These are phyloP conservation scores for Amphibolis antarctica DNA, from an alignment of 106 monocot species.

Conservation along the genomic window DNA sequence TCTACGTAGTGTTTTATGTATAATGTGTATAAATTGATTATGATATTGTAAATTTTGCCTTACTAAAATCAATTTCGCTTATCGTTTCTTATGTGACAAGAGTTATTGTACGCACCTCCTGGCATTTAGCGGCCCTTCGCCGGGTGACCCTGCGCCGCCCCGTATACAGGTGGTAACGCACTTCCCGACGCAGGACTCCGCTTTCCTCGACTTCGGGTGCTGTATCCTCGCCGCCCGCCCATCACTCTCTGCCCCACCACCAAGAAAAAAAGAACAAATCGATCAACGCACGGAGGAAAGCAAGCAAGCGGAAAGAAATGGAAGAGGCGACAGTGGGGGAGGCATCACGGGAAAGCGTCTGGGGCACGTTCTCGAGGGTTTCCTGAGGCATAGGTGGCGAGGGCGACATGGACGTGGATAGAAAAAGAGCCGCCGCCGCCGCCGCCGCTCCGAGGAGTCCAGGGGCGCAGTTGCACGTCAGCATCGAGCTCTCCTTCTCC, in stretches of 20 bases:
- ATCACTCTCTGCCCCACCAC: conserved; percentile 29
- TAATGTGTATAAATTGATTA: no score
- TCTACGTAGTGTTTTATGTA: no score
- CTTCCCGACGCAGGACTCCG: conserved; percentile 66
- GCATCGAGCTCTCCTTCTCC: no score
- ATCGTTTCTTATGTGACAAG: no score
- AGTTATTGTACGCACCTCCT: conserved; percentile 38
- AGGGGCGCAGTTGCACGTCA: no score
- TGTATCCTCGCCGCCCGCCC: conserved; percentile 40
- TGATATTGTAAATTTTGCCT: no score
- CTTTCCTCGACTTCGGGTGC: conserved; percentile 60
- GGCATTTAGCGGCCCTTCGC: conserved; percentile 78
- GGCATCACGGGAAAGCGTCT: conserved; percentile 53
- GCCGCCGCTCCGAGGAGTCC: no score
- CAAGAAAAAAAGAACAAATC: background rate
- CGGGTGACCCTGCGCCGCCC: conserved; percentile 70
- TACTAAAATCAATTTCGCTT: no score
- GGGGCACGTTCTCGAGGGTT: conserved; percentile 62
- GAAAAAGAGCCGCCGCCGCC: no score
- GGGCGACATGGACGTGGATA: background rate
- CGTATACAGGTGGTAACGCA: conserved; percentile 81
- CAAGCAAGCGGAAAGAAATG: no score
- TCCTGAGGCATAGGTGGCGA: conserved; percentile 3
- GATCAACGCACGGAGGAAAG: background rate
- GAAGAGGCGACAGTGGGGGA: no score